phyloP scores from a whole-genome alignment of 495 filamentous ascomycete species.

The Trichoderma gamsii region DNA sequence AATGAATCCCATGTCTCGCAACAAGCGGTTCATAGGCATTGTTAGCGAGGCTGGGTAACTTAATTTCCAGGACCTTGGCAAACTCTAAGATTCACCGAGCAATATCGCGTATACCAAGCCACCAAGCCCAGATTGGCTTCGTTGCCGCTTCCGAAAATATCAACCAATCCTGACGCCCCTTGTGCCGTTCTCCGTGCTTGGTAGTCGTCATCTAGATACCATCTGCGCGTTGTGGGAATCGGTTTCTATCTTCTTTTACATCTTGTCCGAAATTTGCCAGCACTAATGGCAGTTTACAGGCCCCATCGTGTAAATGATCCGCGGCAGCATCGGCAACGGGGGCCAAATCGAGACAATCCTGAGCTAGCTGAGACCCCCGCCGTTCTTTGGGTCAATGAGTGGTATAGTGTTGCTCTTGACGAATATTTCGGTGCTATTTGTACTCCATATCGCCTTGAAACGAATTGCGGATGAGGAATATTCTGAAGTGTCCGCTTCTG shows the following conservation, averaged over 20 bases:
- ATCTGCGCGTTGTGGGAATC: background rate
- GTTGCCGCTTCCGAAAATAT: no score
- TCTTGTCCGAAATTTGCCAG: background rate
- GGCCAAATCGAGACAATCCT: background rate
- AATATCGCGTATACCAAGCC: no score
- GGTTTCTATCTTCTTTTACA: background rate
- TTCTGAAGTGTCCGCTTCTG: background rate
- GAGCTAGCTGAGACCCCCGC: background rate
- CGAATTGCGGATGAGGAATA: background rate
- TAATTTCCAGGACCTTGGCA: no score
- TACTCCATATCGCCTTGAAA: background rate
- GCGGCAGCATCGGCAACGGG: constrained; percentile 13
- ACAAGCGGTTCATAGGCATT: no score
- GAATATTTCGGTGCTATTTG: background rate
- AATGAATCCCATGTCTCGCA: no score
- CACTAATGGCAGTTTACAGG: background rate
- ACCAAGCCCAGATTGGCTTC: no score
- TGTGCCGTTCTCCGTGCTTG: background rate
- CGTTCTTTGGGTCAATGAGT: background rate
- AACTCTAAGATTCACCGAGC: no score
- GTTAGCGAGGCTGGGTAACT: no score
- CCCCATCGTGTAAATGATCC: background rate
- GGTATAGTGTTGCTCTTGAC: background rate
- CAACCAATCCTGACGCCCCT: no score
- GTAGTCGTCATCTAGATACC: background rate